Evolutionary conservation across 768 basidiomycete species (phyloP).

Genomic region (Agrocybe pediades): DNA sequence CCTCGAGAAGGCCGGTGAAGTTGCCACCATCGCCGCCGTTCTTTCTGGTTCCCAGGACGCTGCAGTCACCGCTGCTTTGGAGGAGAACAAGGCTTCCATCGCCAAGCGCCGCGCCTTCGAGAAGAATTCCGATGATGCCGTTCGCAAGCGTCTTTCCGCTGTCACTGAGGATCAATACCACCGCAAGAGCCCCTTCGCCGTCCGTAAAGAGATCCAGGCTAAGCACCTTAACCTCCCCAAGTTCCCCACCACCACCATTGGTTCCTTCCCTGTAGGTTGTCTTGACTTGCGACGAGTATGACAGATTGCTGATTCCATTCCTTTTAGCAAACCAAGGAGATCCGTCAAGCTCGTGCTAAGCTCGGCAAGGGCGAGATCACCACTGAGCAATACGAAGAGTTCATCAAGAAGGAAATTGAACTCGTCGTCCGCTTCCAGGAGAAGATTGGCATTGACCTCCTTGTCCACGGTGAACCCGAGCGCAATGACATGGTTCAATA

Average conservation of each 20-base stretch:
- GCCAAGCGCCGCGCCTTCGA: conserved; percentile 95
- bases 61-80: conserved; percentile 69
- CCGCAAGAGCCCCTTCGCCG: conserved; percentile 87
- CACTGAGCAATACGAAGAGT: conserved; percentile 86
- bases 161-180: conserved; percentile 86
- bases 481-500: conserved; percentile 99
- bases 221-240: conserved; percentile 88
- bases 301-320: conserved; percentile 8
- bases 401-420: conserved; percentile 98
- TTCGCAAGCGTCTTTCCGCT: conserved; percentile 92
- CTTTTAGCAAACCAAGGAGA: conserved; percentile 94
- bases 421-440: conserved; percentile 95
- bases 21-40: conserved; percentile 81
- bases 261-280: conserved; percentile 90
- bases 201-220: conserved; percentile 86
- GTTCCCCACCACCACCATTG: conserved; percentile 99
- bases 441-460: conserved; percentile 90
- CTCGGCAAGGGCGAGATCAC: conserved; percentile 90
- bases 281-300: not conserved
- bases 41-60: conserved; percentile 85
- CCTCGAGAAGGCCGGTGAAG: conserved; percentile 92
- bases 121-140: conserved; percentile 87
- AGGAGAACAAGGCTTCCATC: conserved; percentile 89
- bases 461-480: conserved; percentile 99
- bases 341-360: conserved; percentile 95